phyloP scores from a whole-genome alignment of 2,329 filamentous ascomycete species.

The Penicillium sp. region DNA sequence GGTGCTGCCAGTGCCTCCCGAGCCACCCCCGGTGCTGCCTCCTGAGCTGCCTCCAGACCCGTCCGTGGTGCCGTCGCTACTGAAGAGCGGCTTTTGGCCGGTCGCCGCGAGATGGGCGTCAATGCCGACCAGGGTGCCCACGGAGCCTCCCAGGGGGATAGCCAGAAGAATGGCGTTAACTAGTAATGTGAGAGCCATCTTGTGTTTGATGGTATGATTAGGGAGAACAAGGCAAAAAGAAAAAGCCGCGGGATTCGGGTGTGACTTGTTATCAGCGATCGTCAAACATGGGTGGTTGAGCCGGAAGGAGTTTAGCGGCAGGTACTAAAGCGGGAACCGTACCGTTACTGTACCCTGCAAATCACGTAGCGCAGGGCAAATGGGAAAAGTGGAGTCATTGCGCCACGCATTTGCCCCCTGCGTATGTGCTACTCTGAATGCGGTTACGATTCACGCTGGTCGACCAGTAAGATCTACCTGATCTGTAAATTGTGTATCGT shows the following conservation, averaged over 20 bases:
- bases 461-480: background rate
- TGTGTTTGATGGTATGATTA: background rate
- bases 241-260: background rate
- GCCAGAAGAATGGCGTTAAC: slow-evolving; percentile 54
- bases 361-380: background rate
- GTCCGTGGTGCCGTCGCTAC: slow-evolving; percentile 24
- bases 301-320: slow-evolving; percentile 13
- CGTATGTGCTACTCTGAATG: background rate
- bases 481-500: background rate
- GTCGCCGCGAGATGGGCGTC: slow-evolving; percentile 46
- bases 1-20: slow-evolving; percentile 3
- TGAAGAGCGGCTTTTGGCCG: slow-evolving; percentile 50
- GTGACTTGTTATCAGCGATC: background rate
- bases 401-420: slow-evolving; percentile 4
- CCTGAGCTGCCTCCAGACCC: slow-evolving; percentile 16
- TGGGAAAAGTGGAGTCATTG: background rate
- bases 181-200: slow-evolving; percentile 35
- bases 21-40: slow-evolving; percentile 15
- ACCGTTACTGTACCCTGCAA: slow-evolving; percentile 3
- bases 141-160: slow-evolving; percentile 52
- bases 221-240: background rate
- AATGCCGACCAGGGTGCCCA: slow-evolving; percentile 54
- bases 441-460: background rate
- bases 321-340: slow-evolving; percentile 8
- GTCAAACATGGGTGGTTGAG: background rate